Evolutionary conservation across 768 basidiomycete genomes (phyloP).

Genomic region (Collybiopsis confluens): DNA sequence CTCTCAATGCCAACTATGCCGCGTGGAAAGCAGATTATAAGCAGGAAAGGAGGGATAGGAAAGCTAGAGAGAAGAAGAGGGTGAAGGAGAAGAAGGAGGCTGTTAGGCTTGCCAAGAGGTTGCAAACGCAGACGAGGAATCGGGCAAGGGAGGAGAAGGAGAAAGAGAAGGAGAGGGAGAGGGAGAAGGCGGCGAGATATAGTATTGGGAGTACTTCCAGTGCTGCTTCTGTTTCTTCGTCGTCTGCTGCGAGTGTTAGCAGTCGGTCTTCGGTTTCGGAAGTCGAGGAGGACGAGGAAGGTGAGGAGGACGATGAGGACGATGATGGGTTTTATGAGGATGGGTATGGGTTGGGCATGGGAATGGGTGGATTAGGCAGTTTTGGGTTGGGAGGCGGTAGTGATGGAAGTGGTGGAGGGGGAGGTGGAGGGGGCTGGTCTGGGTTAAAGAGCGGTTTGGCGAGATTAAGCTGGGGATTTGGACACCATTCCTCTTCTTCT

Average conservation of each 20-base stretch:
- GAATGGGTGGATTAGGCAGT: slow-evolving; percentile 35
- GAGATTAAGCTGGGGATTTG: slow-evolving; percentile 36
- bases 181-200: background rate
- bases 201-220: slow-evolving; percentile 21
- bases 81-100: background rate
- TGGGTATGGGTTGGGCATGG: slow-evolving; percentile 37
- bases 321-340: slow-evolving; percentile 23
- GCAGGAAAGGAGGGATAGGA: background rate
- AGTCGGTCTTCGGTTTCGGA: slow-evolving; percentile 13
- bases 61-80: background rate
- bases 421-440: slow-evolving; percentile 24
- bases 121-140: background rate
- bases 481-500: slow-evolving; percentile 19
- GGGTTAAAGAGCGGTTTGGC: slow-evolving; percentile 39
- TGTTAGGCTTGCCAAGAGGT: no score
- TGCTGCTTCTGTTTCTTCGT: slow-evolving; percentile 4
- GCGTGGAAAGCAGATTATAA: background rate
- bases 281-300: slow-evolving; percentile 15
- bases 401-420: slow-evolving; percentile 13
- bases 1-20: background rate
- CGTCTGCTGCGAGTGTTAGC: background rate
- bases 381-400: slow-evolving; percentile 20
- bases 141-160: background rate
- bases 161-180: background rate
- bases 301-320: slow-evolving; percentile 21